A percentile compares a stretch with the other conserved stretches of the same genome.
These are phyloP conservation scores for Sicyos baderoa DNA, from an alignment of 306 rosid species.

Conservation along the genomic window DNA sequence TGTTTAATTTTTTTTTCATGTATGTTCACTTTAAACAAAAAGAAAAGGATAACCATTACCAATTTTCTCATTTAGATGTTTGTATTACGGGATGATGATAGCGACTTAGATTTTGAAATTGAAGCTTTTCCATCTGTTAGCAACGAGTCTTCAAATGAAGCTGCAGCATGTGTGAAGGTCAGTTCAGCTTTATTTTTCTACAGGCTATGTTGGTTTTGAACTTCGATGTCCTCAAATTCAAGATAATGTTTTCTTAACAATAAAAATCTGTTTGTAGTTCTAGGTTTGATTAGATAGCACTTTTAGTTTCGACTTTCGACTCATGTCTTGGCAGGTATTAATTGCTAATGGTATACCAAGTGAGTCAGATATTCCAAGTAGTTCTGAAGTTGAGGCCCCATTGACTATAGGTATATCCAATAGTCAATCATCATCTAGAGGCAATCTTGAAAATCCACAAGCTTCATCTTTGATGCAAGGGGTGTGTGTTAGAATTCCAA, in stretches of 20 bases:
- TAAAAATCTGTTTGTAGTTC: background rate
- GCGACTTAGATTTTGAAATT: conserved; percentile 71
- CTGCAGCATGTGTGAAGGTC: conserved; percentile 86
- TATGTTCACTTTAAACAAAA: background rate
- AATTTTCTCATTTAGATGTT: conserved; percentile 3
- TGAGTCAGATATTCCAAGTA: conserved; percentile 43
- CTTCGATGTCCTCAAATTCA: background rate
- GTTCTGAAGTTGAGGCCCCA: conserved; percentile 77
- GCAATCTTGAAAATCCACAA: conserved; percentile 27
- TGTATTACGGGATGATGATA: conserved; percentile 71
- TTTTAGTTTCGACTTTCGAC: background rate
- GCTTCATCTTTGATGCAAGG: conserved; percentile 41
- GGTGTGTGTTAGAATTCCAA: conserved; percentile 47
- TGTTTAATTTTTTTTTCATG: background rate
- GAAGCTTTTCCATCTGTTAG: conserved; percentile 49
- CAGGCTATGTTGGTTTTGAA: background rate
- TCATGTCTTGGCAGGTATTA: conserved; percentile 46
- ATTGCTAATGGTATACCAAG: conserved; percentile 50
- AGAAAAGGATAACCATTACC: background rate
- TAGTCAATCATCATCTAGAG: conserved; percentile 33
- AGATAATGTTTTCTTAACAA: background rate
- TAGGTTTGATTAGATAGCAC: background rate
- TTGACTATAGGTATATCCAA: conserved; percentile 53
- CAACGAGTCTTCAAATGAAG: conserved; percentile 52
- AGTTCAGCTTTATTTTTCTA: background rate